Conservation (phyloP, 2,329 filamentous ascomycete species). For the Fusarium sp. region DNA sequence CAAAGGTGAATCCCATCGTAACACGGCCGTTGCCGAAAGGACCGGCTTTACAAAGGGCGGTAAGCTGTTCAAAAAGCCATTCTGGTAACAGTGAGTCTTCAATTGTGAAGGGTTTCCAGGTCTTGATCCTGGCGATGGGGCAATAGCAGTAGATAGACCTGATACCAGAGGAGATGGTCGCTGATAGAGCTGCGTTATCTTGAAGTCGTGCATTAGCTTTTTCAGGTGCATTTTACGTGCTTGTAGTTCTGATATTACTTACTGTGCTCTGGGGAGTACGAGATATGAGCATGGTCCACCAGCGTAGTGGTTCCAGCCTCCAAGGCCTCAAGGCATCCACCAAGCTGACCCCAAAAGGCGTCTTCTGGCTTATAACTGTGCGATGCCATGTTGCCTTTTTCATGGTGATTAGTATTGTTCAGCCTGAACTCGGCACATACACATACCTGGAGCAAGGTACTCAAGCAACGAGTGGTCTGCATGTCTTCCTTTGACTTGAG, state of each 20-base stretch:
- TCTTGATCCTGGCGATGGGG: not conserved
- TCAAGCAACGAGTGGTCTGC: not conserved
- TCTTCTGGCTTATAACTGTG: constrained; percentile 14
- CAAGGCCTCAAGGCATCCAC: constrained; percentile 13
- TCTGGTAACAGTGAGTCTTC: not conserved
- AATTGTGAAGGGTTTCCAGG: constrained; percentile 12
- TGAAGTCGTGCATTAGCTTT: fast-evolving
- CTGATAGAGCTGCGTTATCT: constrained; percentile 14
- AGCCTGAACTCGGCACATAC: fast-evolving
- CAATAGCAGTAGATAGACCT: constrained; percentile 24
- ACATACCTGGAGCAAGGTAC: constrained; percentile 15
- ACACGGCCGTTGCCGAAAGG: constrained; percentile 1
- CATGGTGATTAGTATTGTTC: fast-evolving
- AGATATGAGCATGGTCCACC: constrained; percentile 15
- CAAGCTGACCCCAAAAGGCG: constrained; percentile 15
- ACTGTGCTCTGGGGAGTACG: constrained; percentile 15
- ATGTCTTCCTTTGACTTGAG: constrained; percentile 15
- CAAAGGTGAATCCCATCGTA: constrained; percentile 21
- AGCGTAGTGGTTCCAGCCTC: constrained; percentile 20
- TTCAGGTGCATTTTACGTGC: too few relatives aligned
- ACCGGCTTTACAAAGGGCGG: not conserved
- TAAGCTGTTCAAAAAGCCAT: not conserved
- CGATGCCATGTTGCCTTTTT: constrained; percentile 10
- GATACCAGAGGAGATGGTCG: constrained; percentile 11
- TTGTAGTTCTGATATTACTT: fast-evolving